These are phyloP conservation scores for Termitomyces bulborhizus DNA, from an alignment of 768 basidiomycete genomes.

Conservation along the genomic window DNA sequence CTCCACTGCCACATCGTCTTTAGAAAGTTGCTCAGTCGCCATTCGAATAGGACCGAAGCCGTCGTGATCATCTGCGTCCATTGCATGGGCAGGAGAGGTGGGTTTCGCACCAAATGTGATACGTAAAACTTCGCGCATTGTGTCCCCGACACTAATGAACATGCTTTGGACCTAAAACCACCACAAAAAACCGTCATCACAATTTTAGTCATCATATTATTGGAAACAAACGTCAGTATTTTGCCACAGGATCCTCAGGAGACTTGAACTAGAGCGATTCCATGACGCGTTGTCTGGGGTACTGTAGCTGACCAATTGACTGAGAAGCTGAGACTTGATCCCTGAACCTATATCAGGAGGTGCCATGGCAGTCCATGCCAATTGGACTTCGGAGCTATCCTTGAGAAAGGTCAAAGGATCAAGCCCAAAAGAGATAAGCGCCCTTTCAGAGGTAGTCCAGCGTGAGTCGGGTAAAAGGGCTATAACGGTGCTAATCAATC, in stretches of 20 bases:
- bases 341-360: conserved; percentile 46
- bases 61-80: conserved; percentile 41
- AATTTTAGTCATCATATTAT: not conserved
- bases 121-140: conserved; percentile 37
- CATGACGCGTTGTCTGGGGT: conserved; percentile 5
- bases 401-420: conserved; percentile 53
- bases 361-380: conserved; percentile 39
- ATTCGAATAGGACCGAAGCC: conserved; percentile 52
- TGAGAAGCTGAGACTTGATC: conserved; percentile 52
- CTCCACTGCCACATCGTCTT: conserved; percentile 20
- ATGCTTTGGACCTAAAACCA: conserved; percentile 46
- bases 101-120: conserved; percentile 24
- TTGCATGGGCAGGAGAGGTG: conserved; percentile 14
- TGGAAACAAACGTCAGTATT: conserved; percentile 53
- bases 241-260: conserved; percentile 63
- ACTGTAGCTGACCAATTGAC: conserved; percentile 20
- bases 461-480: conserved; percentile 32
- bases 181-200: not conserved
- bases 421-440: conserved; percentile 58
- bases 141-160: conserved; percentile 20
- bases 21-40: conserved; percentile 21
- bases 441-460: conserved; percentile 61
- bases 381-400: conserved; percentile 20
- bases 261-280: conserved; percentile 24
- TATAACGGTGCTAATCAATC: conserved; percentile 31